A percentile compares a stretch with the other conserved stretches of the same genome.
These are phyloP conservation scores for Pseudoperonospora humuli DNA, from an alignment of 352 stramenopile species.

Conservation along the genomic window DNA sequence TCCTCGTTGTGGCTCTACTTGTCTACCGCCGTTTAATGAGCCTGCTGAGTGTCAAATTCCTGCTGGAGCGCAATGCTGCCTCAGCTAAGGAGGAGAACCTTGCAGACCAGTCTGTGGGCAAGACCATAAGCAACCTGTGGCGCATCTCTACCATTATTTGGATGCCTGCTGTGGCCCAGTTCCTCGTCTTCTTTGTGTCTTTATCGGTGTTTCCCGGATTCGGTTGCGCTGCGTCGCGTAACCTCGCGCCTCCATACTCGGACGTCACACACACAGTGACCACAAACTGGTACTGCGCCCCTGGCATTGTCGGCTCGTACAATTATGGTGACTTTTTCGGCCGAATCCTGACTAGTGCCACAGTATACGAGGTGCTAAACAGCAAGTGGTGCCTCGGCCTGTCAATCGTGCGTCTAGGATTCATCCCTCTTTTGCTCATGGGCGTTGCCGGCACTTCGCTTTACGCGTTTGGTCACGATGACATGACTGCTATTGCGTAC, in stretches of 20 bases:
- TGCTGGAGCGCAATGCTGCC: constrained; percentile 46
- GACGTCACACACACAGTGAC: constrained; percentile 15
- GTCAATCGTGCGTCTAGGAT: constrained; percentile 36
- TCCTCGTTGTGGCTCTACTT: constrained; percentile 33
- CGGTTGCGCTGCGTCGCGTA: constrained; percentile 29
- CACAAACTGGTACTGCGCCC: constrained; percentile 38
- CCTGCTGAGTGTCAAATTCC: constrained; percentile 41
- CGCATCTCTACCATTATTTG: constrained; percentile 47
- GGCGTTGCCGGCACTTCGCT: constrained; percentile 41
- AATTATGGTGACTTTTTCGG: constrained; percentile 62
- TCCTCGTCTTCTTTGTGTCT: constrained; percentile 54
- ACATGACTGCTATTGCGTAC: constrained; percentile 25
- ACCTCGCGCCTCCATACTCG: constrained; percentile 23
- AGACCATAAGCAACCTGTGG: constrained; percentile 30
- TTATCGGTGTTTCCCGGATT: constrained; percentile 47
- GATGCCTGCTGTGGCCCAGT: constrained; percentile 38
- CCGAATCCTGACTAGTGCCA: constrained; percentile 34
- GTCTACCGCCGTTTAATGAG: constrained; percentile 35
- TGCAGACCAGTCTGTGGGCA: constrained; percentile 22
- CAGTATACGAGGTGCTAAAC: constrained; percentile 43
- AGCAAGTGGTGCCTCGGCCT: constrained; percentile 35
- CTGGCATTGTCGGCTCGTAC: constrained; percentile 49
- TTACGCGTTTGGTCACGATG: constrained; percentile 38
- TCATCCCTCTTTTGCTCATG: constrained; percentile 55
- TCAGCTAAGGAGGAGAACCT: constrained; percentile 27